Evolutionary conservation across 2,329 filamentous ascomycete genomes (phyloP).

Genomic region (Aspergillus tanneri): DNA sequence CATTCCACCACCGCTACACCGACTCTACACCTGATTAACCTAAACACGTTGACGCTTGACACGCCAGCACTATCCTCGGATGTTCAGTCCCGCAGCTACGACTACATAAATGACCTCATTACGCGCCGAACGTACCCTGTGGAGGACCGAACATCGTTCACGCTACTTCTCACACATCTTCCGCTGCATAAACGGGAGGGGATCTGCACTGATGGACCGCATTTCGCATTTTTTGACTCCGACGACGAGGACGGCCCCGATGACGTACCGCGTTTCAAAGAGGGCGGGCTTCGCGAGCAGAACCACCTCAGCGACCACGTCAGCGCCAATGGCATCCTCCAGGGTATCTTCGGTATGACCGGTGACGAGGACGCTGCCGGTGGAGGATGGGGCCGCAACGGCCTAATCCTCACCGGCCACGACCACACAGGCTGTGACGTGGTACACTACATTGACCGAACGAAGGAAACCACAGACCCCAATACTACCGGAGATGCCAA

Average conservation of each 20-base stretch:
- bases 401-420: slow-evolving; percentile 86
- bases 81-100: slow-evolving; percentile 74
- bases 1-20: slow-evolving; percentile 36
- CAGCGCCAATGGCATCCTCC: slow-evolving; percentile 68
- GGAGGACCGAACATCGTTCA: slow-evolving; percentile 66
- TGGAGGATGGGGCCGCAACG: slow-evolving; percentile 65
- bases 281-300: slow-evolving; percentile 70
- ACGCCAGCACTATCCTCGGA: slow-evolving; percentile 67
- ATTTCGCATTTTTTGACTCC: slow-evolving; percentile 74
- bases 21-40: slow-evolving; percentile 75
- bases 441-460: slow-evolving; percentile 75
- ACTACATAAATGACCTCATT: slow-evolving; percentile 64
- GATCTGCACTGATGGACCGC: slow-evolving; percentile 78
- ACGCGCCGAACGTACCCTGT: slow-evolving; percentile 58
- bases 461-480: slow-evolving; percentile 6
- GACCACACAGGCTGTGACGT: slow-evolving; percentile 94
- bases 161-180: slow-evolving; percentile 86
- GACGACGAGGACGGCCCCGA: slow-evolving; percentile 61
- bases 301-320: slow-evolving; percentile 78
- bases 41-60: slow-evolving; percentile 95
- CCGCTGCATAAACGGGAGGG: slow-evolving; percentile 81
- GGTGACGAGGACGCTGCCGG: slow-evolving; percentile 59
- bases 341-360: slow-evolving; percentile 79
- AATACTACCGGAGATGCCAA: slow-evolving; percentile 12
- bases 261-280: slow-evolving; percentile 36